These are phyloP conservation scores for Pichia ethanolica DNA, from an alignment of 805 yeast species.

Conservation along the genomic window DNA sequence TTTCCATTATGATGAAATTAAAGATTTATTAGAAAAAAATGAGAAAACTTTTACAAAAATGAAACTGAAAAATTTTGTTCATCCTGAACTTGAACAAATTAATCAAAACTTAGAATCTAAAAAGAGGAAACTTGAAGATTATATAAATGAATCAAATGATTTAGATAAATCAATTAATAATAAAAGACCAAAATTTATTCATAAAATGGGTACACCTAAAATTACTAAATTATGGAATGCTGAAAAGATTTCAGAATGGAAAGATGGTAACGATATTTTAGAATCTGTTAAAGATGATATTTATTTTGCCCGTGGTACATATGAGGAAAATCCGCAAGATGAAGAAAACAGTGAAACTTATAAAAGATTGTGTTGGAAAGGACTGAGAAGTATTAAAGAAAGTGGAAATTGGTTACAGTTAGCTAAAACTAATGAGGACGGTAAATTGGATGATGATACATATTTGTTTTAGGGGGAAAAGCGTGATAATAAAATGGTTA, in stretches of 20 bases:
- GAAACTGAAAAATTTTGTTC: slow-evolving; percentile 25
- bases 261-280: slow-evolving; percentile 10
- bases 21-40: slow-evolving; percentile 15
- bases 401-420: background rate
- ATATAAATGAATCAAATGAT: slow-evolving; percentile 8
- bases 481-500: too few relatives aligned
- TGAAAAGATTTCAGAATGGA: slow-evolving; percentile 16
- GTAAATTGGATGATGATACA: background rate
- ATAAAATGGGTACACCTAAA: slow-evolving; percentile 24
- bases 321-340: background rate
- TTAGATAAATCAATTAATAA: background rate
- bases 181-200: slow-evolving; percentile 18
- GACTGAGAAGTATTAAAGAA: slow-evolving; percentile 16
- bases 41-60: slow-evolving; percentile 23
- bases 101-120: slow-evolving; percentile 10
- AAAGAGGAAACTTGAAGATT: slow-evolving; percentile 21
- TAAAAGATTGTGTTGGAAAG: slow-evolving; percentile 22
- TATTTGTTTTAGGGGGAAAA: too few relatives aligned
- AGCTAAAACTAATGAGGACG: background rate
- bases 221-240: slow-evolving; percentile 24
- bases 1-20: slow-evolving; percentile 5
- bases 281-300: slow-evolving; percentile 25
- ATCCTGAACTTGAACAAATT: slow-evolving; percentile 16
- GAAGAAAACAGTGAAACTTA: slow-evolving; percentile 10
- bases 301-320: slow-evolving; percentile 20